These are phyloP conservation scores for Amylocarpus encephaloides DNA, from an alignment of 2,329 filamentous ascomycete species.

Conservation along the genomic window DNA sequence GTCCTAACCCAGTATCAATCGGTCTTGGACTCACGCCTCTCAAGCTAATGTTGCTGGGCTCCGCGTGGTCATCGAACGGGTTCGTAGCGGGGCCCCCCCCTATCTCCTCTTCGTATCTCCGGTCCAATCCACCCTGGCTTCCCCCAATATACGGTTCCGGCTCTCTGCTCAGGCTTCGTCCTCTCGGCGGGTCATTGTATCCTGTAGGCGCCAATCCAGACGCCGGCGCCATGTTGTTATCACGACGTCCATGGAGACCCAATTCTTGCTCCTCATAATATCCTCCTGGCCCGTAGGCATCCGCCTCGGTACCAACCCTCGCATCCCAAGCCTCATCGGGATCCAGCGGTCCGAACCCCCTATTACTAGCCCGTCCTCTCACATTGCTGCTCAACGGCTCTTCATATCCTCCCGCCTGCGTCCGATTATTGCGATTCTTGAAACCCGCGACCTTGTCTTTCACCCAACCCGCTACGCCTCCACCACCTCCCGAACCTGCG, in stretches of 20 bases:
- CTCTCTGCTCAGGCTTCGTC: constrained; percentile 41
- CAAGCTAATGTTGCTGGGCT: constrained; percentile 54
- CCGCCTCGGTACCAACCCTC: constrained; percentile 67
- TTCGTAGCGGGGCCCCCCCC: constrained; percentile 41
- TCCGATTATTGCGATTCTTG: constrained; percentile 58
- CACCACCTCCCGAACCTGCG: constrained; percentile 40
- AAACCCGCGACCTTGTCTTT: constrained; percentile 58
- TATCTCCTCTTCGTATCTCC: constrained; percentile 41
- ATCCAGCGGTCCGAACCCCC: constrained; percentile 63
- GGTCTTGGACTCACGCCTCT: constrained; percentile 72
- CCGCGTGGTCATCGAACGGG: constrained; percentile 64
- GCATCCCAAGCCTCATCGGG: constrained; percentile 84
- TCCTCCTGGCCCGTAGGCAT: constrained; percentile 50
- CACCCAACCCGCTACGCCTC: constrained; percentile 68
- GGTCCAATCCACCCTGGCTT: constrained; percentile 38
- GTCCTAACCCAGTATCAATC: constrained; percentile 44
- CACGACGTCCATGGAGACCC: constrained; percentile 40
- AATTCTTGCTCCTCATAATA: constrained; percentile 77
- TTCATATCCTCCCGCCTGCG: constrained; percentile 67
- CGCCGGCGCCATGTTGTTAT: constrained; percentile 44
- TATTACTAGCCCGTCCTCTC: constrained; percentile 37
- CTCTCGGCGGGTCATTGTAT: constrained; percentile 37
- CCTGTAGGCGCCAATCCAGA: constrained; percentile 33
- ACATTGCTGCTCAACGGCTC: constrained; percentile 38
- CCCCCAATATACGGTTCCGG: constrained; percentile 33